These are phyloP conservation scores for Neurospora sublineolata DNA, from an alignment of 495 filamentous ascomycete genomes.

Conservation along the genomic window DNA sequence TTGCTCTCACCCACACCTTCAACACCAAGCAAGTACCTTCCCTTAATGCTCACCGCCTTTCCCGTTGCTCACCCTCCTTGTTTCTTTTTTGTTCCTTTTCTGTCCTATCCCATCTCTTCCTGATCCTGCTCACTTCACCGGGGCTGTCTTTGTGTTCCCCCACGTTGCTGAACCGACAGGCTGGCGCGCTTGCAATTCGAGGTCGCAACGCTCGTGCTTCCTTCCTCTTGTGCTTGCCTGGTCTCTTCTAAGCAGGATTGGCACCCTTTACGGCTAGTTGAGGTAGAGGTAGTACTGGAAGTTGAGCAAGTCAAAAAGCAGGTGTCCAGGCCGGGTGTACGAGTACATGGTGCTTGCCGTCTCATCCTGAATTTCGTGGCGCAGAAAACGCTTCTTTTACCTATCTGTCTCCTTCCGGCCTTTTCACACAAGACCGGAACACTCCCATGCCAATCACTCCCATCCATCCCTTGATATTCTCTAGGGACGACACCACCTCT, in stretches of 20 bases:
- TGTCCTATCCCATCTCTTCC: neutral
- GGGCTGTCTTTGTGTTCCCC: neutral
- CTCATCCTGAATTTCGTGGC: neutral
- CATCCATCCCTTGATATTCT: slow-evolving; percentile 6
- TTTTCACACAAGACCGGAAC: neutral
- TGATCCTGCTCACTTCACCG: neutral
- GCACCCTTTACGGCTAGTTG: neutral
- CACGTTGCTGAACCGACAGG: neutral
- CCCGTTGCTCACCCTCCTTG: neutral
- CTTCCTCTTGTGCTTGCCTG: neutral
- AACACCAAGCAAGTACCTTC: neutral
- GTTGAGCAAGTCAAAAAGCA: neutral
- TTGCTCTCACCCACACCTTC: neutral
- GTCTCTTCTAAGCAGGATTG: neutral
- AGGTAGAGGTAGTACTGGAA: neutral
- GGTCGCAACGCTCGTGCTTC: neutral
- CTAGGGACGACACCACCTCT: neutral
- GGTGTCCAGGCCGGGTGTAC: neutral
- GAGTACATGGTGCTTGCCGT: neutral
- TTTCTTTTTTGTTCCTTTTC: neutral
- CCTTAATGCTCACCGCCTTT: neutral
- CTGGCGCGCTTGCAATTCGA: neutral
- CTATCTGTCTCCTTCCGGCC: neutral
- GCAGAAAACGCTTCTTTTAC: neutral
- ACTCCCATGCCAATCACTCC: neutral